Evolutionary conservation across 164 flowering plant species (phyloP), one percentile per base, ranked within the genome.

Genomic region (Nymphaea colorata): DNA sequence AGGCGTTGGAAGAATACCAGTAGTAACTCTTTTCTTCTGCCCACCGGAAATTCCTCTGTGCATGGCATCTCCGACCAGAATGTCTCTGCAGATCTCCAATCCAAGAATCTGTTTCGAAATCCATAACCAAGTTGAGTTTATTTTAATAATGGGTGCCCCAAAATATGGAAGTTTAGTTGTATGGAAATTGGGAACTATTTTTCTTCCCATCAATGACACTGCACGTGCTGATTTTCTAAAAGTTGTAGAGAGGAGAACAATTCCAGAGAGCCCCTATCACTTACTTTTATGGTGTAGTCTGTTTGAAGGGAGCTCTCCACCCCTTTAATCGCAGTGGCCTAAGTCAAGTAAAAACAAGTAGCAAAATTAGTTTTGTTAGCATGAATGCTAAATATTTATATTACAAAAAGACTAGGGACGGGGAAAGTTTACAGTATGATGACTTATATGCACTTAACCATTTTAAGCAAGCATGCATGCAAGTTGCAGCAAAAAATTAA

Each of bases 41-140:
- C 99, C 99, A 18, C 99, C 98, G 0, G 99, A 95, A 44, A 95
- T 87, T 41, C 99, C 99, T 66, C 99, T 70, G 3, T 61, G 75
- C 99, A 95, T 95, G 12, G 85, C 89, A 75, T 92, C 90, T 43
- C 99, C 99, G 59, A 91, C 96, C 17, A 94, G 79, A 2, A 95
- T 94, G 78, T 91, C 98, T 47, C 79, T 84, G 70, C 99, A 94
- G 41, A 94, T 81, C 61, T 94, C 99, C 10, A 42, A 17, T 64
- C 69, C 69, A 51, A 67, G 42, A 42, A 67, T 67, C 69, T 67
- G 69, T 6, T 1, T 41, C 66, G 41, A 3, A 64, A 41, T 25
- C 36, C 36, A 25, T 25, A 25, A 25, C 1, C 0, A 25, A 25
- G 36, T 25, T 25, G 36, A 1, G 36, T 25, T 25, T 25, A 25